These are phyloP conservation scores for Fragaria iinumae DNA, from an alignment of 306 rosid species.

Conservation along the genomic window DNA sequence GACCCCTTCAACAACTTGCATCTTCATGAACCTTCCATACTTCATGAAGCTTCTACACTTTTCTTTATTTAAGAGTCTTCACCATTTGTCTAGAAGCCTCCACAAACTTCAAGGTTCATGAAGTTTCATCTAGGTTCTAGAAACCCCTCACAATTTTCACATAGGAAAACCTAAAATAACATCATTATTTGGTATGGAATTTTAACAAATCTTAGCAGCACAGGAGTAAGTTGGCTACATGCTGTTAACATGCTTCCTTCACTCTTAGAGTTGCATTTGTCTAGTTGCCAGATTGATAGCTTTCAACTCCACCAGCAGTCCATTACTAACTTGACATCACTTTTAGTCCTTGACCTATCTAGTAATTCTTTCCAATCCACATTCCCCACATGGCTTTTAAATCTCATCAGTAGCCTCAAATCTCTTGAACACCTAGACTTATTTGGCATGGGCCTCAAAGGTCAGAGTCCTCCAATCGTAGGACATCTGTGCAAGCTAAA, in stretches of 20 bases:
- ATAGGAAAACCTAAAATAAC: no score
- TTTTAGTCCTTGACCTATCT: constrained; percentile 6
- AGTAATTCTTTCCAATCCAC: accelerated
- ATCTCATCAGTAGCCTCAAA: constrained; percentile 8
- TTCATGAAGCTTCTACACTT: no score
- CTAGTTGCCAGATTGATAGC: neutral
- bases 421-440: neutral
- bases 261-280: neutral
- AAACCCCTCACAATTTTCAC: no score
- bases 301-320: neutral
- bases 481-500: constrained; percentile 14
- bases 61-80: no score
- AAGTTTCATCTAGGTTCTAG: no score
- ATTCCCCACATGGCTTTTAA: constrained; percentile 26
- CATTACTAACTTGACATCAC: neutral
- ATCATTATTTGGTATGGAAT: no score
- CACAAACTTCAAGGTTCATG: no score
- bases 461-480: neutral
- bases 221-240: neutral
- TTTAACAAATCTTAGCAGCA: constrained; percentile 22
- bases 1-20: no score
- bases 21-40: no score
- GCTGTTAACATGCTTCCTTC: constrained; percentile 11
- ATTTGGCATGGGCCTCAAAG: accelerated
- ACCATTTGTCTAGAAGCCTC: no score